These are phyloP conservation scores for Monilinia fructicola DNA, from an alignment of 2,329 filamentous ascomycete genomes.

Conservation along the genomic window DNA sequence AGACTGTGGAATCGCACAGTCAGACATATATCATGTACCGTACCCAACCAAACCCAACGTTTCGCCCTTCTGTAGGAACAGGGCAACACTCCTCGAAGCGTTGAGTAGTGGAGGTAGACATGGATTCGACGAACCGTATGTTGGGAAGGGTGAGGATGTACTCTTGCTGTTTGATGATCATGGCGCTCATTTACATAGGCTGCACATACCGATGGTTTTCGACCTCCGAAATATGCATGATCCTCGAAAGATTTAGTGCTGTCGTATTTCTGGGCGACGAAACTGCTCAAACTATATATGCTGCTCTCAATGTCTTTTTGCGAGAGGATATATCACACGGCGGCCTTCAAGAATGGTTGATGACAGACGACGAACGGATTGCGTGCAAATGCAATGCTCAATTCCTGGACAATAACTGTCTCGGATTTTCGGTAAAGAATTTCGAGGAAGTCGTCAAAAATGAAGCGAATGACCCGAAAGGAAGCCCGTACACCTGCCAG, in stretches of 20 bases:
- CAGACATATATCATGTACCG: constrained; percentile 32
- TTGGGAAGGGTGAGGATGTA: constrained; percentile 28
- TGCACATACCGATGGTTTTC: constrained; percentile 48
- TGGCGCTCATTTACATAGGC: constrained; percentile 29
- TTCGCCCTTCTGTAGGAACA: constrained; percentile 33
- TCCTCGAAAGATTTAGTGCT: constrained; percentile 46
- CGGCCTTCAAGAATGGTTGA: constrained; percentile 44
- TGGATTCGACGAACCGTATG: constrained; percentile 45
- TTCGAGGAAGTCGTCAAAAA: constrained; percentile 30
- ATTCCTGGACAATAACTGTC: constrained; percentile 42
- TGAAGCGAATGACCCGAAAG: constrained; percentile 25
- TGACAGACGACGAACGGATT: constrained; percentile 39
- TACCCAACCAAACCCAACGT: constrained; percentile 21
- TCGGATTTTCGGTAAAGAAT: constrained; percentile 34
- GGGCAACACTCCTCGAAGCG: constrained; percentile 43
- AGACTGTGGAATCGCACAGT: constrained; percentile 32
- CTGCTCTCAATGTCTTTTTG: constrained; percentile 47
- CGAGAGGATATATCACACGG: constrained; percentile 45
- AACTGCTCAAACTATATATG: constrained; percentile 44
- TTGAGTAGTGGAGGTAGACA: constrained; percentile 46
- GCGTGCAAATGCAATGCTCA: constrained; percentile 46
- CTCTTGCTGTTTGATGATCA: neutral
- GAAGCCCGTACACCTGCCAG: constrained; percentile 27
- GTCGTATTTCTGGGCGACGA: constrained; percentile 47
- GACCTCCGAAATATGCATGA: constrained; percentile 46